Evolutionary conservation across 2,329 filamentous ascomycete genomes (phyloP), one percentile per base, ranked within the genome.

Genomic region (Penicillium freii): DNA sequence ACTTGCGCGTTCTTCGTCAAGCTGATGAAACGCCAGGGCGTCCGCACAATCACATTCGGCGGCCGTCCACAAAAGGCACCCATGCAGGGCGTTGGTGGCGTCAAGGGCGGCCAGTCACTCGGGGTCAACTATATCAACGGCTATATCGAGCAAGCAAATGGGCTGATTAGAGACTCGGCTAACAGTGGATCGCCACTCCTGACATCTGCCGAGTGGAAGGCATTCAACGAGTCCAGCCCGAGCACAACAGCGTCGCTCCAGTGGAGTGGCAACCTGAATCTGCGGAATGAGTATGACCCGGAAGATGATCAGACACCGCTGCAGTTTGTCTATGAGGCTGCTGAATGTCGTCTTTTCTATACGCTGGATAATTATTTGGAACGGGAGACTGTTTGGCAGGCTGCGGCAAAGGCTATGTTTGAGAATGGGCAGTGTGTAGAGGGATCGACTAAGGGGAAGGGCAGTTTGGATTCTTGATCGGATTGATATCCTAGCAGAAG

Each of bases 61-160:
- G 87, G 87, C 1, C 81, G 83, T 1, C 82, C 86, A 0, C 72
- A 74, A 11, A 65, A 76, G 0, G 75, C 73, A 4, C 80, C 81
- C 0, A 88, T 87, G 75, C 84, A 88, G 74, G 81, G 79, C 5
- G 77, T 87, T 19, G 85, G 86, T n/a, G 87, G 86, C n/a, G 81
- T 84, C 47, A 85, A 87, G 65, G 87, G 87, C 33, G 64, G 66
- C 39, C 63, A 69, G 57, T 68, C 77, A 2, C 55, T 73, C 6
- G 56, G 57, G 0, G 71, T 73, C 47, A 56, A 62, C 5, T 55
- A 65, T 4, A 68, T 76, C 47, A 64, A 65, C 15, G 60, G 51
- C 2, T 70, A 65, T 34, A 61, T 63, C 29, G 51, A 61, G 7
- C 55, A 59, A 43, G 60, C 64, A 5, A 63, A 65, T 11, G 27